Evolutionary conservation across 176 grass and related monocot species (phyloP).

Genomic region (Secale cereale): DNA sequence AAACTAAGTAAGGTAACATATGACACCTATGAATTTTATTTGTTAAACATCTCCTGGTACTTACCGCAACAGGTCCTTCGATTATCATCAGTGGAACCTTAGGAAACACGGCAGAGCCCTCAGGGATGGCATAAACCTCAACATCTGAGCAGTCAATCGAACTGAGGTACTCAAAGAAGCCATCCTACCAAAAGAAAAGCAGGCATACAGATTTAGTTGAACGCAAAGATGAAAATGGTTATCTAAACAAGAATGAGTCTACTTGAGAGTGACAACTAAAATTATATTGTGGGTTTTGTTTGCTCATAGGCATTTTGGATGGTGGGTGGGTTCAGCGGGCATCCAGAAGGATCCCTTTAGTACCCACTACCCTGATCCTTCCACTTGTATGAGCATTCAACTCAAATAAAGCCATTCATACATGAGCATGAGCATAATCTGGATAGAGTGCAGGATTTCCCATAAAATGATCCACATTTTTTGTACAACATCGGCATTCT

Average conservation of each 20-base stretch:
- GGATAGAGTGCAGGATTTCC: neutral
- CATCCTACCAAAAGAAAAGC: slow-evolving; percentile 43
- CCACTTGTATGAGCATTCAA: slow-evolving; percentile 7
- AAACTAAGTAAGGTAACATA: neutral
- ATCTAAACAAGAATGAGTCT: neutral
- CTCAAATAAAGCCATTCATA: neutral
- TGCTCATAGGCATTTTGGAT: neutral
- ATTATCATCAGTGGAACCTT: slow-evolving; percentile 89
- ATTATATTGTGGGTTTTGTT: neutral
- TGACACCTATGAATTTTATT: neutral
- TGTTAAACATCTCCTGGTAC: slow-evolving; percentile 35
- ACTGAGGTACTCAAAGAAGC: slow-evolving; percentile 87
- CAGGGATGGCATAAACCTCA: slow-evolving; percentile 84
- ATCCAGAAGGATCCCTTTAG: neutral
- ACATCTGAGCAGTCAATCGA: slow-evolving; percentile 81
- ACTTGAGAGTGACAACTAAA: neutral
- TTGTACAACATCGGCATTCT: neutral
- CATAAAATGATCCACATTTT: neutral
- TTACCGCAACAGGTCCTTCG: slow-evolving; percentile 93
- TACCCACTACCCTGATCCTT: neutral
- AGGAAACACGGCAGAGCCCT: slow-evolving; percentile 95
- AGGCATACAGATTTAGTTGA: neutral
- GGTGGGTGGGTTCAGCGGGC: neutral
- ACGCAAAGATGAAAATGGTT: neutral
- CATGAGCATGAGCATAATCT: neutral